Conservation (phyloP, 2,329 filamentous ascomycete genomes). For the Diplodia scrobiculata region DNA sequence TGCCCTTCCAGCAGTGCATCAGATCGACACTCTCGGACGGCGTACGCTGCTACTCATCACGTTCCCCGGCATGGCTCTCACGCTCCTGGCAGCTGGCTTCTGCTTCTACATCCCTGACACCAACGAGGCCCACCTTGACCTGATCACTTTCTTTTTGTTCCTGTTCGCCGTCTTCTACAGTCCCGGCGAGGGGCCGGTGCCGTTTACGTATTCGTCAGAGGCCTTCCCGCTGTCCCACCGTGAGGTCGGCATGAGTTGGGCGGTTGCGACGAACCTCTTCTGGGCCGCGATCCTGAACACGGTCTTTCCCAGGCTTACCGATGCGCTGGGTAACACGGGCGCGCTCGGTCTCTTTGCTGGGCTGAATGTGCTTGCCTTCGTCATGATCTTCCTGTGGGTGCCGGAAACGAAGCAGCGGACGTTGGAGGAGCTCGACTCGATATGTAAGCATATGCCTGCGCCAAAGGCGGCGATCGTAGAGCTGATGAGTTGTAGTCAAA, state of each 20-base stretch:
- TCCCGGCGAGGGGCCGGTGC: slow-evolving; percentile 48
- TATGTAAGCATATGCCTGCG: slow-evolving; percentile 30
- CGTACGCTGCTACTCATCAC: slow-evolving; percentile 50
- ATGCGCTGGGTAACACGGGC: slow-evolving; percentile 41
- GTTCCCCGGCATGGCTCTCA: slow-evolving; percentile 53
- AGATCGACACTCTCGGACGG: slow-evolving; percentile 48
- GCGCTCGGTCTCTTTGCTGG: slow-evolving; percentile 47
- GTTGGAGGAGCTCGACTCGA: slow-evolving; percentile 40
- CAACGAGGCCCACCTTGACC: slow-evolving; percentile 35
- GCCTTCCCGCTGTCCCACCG: slow-evolving; percentile 44
- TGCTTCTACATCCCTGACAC: slow-evolving; percentile 42
- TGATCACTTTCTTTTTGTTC: slow-evolving; percentile 49
- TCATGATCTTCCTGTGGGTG: slow-evolving; percentile 40
- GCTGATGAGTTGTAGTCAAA: slow-evolving; percentile 39
- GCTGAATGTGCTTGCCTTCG: slow-evolving; percentile 38
- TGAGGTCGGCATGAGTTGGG: slow-evolving; percentile 48
- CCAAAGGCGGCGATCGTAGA: background rate
- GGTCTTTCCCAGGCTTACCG: slow-evolving; percentile 45
- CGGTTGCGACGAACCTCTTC: slow-evolving; percentile 47
- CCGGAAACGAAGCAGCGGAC: slow-evolving; percentile 41
- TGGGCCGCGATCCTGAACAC: slow-evolving; percentile 47
- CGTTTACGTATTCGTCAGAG: slow-evolving; percentile 50
- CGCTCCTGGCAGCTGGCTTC: slow-evolving; percentile 53
- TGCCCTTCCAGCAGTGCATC: slow-evolving; percentile 50
- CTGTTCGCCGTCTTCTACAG: slow-evolving; percentile 57